Percentiles rank a stretch among this genome's conserved stretches.
phyloP scores from a whole-genome alignment of 2,329 filamentous ascomycete species.

The Aspergillus intermedius region DNA sequence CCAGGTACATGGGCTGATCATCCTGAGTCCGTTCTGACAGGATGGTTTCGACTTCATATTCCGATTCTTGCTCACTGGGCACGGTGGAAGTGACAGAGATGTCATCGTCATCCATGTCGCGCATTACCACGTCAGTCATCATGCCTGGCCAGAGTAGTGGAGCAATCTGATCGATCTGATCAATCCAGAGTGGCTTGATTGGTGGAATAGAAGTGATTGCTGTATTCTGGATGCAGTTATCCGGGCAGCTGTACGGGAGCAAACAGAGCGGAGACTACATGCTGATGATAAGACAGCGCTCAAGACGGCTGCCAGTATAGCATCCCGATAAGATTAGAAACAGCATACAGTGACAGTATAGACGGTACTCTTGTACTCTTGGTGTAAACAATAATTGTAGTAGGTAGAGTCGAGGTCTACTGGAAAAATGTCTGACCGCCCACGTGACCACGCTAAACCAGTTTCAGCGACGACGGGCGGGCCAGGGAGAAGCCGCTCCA shows the following conservation, averaged over 20 bases:
- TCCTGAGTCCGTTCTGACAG: slow-evolving; percentile 40
- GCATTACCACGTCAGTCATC: slow-evolving; percentile 3
- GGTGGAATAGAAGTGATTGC: no score
- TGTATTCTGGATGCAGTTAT: no score
- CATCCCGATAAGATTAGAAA: no score
- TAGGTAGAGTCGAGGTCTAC: no score
- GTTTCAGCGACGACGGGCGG: neutral
- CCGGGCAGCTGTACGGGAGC: no score
- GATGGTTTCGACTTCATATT: slow-evolving; percentile 52
- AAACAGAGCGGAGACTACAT: no score
- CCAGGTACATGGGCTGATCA: slow-evolving; percentile 47
- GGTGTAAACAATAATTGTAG: neutral
- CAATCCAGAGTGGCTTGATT: no score
- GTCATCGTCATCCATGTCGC: slow-evolving; percentile 37
- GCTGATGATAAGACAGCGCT: no score
- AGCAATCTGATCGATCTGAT: no score
- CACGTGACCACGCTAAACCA: neutral
- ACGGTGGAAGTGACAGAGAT: slow-evolving; percentile 54
- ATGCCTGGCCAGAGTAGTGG: neutral
- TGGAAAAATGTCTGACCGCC: neutral
- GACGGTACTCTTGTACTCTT: no score
- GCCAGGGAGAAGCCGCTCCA: neutral
- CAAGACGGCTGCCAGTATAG: no score
- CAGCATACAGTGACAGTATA: no score
- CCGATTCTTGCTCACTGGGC: slow-evolving; percentile 37